Evolutionary conservation across 805 yeast species (phyloP), one percentile per base, ranked within the genome.

Genomic region (Pichia insulana): DNA sequence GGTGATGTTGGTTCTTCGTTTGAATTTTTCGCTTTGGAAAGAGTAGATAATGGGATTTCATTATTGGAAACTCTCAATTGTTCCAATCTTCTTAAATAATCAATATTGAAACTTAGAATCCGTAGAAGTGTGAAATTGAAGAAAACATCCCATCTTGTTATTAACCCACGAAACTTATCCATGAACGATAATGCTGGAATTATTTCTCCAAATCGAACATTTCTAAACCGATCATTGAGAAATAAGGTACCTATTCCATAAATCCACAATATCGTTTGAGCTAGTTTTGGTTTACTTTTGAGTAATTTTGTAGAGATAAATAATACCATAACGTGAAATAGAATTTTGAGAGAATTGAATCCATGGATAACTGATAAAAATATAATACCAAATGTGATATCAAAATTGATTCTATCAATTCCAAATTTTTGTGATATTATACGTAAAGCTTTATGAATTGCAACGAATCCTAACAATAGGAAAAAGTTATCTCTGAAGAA

Each of bases 61-160:
- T 44, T 39, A 6, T 45, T 37, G 8, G 17, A 30, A 16, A 41
- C 38, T n/a, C 47, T 34, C 6, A 47, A 15, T 8, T 18, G 30
- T 17, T 51, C 55, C 42, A 49, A 57, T 39, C 67, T 67, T 51
- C 72, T 74, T 26, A 80, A 53, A 53, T 73, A 87, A 62, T 92
- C 99, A 48, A 85, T 57, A 49, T 85, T 83, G 61, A 72, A 92
- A 45, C 96, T 85, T 36, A 92, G 64, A 72, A 88, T 76, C 54
- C 97, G 73, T 41, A 92, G 69, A 46, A 90, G 65, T 1, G 95
- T 82, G 62, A 94, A 88, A 63, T 92, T 92, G 70, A 79, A 92
- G 53, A 84, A 86, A 3, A 92, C 97, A 57, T 92, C 97, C 99
- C 99, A 92, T 53, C 97, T 72, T 15, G 78, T 70, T 47, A 92